phyloP scores from a whole-genome alignment of 1,139 yeast species.

The Blastobotrys elegans region DNA sequence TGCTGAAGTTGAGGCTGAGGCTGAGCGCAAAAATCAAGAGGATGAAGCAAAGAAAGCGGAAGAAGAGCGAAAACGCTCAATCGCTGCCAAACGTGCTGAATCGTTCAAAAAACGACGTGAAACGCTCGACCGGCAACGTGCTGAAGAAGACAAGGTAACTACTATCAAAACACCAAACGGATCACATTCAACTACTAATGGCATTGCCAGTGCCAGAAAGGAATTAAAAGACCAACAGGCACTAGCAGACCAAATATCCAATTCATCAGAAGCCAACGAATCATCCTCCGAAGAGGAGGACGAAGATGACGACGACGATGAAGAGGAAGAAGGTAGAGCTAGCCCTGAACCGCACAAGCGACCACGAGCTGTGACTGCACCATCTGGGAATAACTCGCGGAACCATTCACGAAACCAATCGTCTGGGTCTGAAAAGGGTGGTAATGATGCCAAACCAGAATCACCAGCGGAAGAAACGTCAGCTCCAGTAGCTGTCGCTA shows the following conservation, averaged over 20 bases:
- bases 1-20: neutral
- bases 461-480: neutral
- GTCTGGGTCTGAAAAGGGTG: slow-evolving; percentile 2
- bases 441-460: neutral
- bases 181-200: neutral
- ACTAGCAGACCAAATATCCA: neutral
- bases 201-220: neutral
- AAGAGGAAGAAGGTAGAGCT: slow-evolving; percentile 11
- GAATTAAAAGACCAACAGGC: neutral
- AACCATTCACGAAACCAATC: slow-evolving; percentile 5
- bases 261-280: neutral
- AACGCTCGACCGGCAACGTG: slow-evolving; percentile 4
- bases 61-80: neutral
- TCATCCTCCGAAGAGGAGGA: slow-evolving; percentile 5
- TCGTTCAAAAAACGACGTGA: slow-evolving; percentile 12
- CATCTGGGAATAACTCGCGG: slow-evolving; percentile 14
- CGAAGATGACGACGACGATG: slow-evolving; percentile 14
- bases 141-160: neutral
- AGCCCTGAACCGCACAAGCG: slow-evolving; percentile 15
- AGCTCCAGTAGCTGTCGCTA: neutral
- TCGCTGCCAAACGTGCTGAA: slow-evolving; percentile 10
- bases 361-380: slow-evolving; percentile 15
- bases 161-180: too few relatives aligned
- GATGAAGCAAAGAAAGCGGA: slow-evolving; percentile 4
- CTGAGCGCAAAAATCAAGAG: slow-evolving; percentile 6